These are phyloP conservation scores for Thalassiosira mediterranea DNA, from an alignment of 352 stramenopile genomes.

Conservation along the genomic window DNA sequence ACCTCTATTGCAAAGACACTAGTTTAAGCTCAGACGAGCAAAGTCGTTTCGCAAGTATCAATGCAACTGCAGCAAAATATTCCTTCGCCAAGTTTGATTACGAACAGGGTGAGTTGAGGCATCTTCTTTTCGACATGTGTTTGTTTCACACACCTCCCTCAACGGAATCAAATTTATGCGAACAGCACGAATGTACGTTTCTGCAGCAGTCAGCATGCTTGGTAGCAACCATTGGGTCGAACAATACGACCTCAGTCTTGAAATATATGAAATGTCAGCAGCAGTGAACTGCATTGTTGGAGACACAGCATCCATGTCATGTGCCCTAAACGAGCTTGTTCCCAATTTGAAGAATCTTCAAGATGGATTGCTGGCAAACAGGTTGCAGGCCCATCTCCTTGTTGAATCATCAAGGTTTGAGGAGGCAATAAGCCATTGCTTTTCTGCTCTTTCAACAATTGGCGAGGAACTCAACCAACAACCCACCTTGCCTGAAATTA, in stretches of 20 bases:
- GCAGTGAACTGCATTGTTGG: conserved; percentile 16
- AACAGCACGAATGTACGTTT: conserved; percentile 22
- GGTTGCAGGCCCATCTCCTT: too few species aligned
- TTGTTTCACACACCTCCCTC: neutral
- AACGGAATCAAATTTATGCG: neutral
- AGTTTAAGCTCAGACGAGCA: conserved; percentile 10
- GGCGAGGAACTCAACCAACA: conserved; percentile 16
- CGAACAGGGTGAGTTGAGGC: neutral
- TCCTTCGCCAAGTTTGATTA: conserved; percentile 18
- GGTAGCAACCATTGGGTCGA: conserved; percentile 20
- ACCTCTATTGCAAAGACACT: conserved; percentile 16
- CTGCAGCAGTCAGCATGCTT: conserved; percentile 24
- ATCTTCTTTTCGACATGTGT: neutral
- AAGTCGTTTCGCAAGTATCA: neutral
- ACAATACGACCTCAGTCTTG: conserved; percentile 35
- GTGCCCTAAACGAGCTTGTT: conserved; percentile 15
- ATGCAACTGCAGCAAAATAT: conserved; percentile 24
- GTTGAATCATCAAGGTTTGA: too few species aligned
- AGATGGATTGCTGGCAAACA: conserved; percentile 21
- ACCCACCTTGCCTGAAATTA: neutral
- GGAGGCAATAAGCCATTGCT: too few species aligned
- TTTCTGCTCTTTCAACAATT: too few species aligned
- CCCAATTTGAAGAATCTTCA: conserved; percentile 25
- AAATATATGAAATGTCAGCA: conserved; percentile 28
- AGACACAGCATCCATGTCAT: conserved; percentile 1